Base-by-base conservation (phyloP, 257 asterid genomes). In the Linaria vulgaris region DNA sequence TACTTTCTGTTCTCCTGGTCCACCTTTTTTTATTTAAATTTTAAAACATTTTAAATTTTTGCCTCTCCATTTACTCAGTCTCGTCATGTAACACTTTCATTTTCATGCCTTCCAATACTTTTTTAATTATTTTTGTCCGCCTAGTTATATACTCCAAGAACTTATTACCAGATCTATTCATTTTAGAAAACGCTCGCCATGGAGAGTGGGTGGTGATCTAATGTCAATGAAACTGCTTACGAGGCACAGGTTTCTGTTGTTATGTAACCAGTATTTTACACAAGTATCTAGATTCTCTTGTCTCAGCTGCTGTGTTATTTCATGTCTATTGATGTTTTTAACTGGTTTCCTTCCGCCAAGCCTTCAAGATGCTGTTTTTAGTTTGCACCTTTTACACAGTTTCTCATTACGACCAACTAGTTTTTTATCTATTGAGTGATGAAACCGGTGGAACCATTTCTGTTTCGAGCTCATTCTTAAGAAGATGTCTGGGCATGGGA, bases 141-240 rank as follows among this genome's bases (percentile, higher is more conserved):
- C 43, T 60, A 74, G 69, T 41, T 19, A 55, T 69, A 67, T 66
- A 67, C 71, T 63, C 72, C 71, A 48, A 69, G 57, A 68, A 53
- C 67, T 72, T 67, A 66, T 24, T 12, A 25, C 34, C 68, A 56
- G 64, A 62, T 72, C 67, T 75, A 59, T 67, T 64, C 60, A 55
- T 69, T 69, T 72, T 63, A 43, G 69, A 70, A 70, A 56, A 59
- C 56, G 76, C 71, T 74, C 68, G 60, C 70, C 75, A 12, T 69
- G 79, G 67, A 63, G 63, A 62, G 69, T 78, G 78, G 73, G 77
- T 51, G 17, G 50, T 46, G 70, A 59, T 65, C 65, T 68, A 60
- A 66, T 72, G 78, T 66, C 70, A 47, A 74, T 67, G 71, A 54
- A 71, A 77, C 74, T 69, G 76, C 83, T 78, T 81, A 69, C 72